Percentiles rank a stretch among this genome's conserved stretches.
phyloP scores from a whole-genome alignment of 768 basidiomycete genomes.

The Neoboletus magnificus region DNA sequence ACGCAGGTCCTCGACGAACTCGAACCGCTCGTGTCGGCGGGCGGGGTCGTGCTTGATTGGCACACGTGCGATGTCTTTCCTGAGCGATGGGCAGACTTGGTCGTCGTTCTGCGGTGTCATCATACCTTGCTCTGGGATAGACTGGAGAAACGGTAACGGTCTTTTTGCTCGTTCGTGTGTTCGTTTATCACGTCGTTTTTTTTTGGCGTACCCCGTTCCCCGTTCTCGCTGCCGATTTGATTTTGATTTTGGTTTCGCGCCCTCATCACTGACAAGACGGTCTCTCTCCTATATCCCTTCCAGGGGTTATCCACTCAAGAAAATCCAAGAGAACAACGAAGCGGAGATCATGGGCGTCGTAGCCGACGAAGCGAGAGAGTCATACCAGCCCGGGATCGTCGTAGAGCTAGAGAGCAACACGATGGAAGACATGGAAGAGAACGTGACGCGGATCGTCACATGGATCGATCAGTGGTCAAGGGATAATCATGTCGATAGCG shows the following conservation, averaged over 20 bases:
- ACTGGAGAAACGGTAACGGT: conserved; percentile 85
- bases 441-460: conserved; percentile 79
- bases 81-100: conserved; percentile 94
- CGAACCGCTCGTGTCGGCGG: conserved; percentile 63
- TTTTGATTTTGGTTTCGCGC: no score
- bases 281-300: background rate
- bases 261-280: background rate
- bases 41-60: conserved; percentile 90
- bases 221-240: background rate
- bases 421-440: conserved; percentile 78
- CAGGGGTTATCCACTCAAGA: conserved; percentile 85
- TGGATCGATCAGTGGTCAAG: conserved; percentile 82
- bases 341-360: conserved; percentile 98
- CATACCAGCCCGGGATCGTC: conserved; percentile 83
- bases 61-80: conserved; percentile 93
- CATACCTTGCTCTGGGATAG: conserved; percentile 87
- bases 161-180: background rate
- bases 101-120: conserved; percentile 87
- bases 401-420: conserved; percentile 79
- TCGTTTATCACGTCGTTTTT: background rate
- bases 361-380: conserved; percentile 80
- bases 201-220: no score
- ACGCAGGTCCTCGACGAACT: conserved; percentile 90
- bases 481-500: background rate
- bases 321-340: conserved; percentile 97